Percentiles rank a stretch among this genome's conserved stretches.
Conservation (phyloP, 805 yeast species). For the Sporopachydermia lactativora region DNA sequence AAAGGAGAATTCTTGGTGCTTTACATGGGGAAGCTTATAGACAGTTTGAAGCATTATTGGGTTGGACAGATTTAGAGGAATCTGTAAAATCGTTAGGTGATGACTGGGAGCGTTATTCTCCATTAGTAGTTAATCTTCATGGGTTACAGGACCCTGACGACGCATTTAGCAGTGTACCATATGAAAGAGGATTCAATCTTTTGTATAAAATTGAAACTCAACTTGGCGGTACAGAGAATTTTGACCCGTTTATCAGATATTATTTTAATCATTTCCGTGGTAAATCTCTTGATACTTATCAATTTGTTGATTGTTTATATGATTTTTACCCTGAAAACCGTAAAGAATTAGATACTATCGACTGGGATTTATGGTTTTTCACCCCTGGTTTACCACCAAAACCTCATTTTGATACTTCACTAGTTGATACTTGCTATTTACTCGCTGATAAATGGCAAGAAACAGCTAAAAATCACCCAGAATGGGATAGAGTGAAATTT, state of each 20-base stretch:
- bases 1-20: conserved; percentile 54
- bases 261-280: conserved; percentile 50
- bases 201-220: conserved; percentile 47
- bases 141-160: conserved; percentile 64
- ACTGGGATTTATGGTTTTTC: conserved; percentile 66
- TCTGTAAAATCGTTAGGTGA: conserved; percentile 49
- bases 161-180: conserved; percentile 63
- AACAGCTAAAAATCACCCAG: conserved; percentile 8
- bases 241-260: conserved; percentile 58
- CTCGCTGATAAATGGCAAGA: conserved; percentile 46
- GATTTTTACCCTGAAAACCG: conserved; percentile 36
- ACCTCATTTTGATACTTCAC: conserved; percentile 52
- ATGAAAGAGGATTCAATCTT: conserved; percentile 65
- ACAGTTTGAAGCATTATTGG: conserved; percentile 59
- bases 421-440: conserved; percentile 50
- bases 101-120: conserved; percentile 30
- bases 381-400: conserved; percentile 71
- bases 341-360: conserved; percentile 39
- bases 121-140: conserved; percentile 49
- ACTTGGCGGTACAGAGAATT: conserved; percentile 41
- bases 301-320: conserved; percentile 55
- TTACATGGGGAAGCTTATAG: conserved; percentile 52
- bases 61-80: conserved; percentile 60
- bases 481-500: conserved; percentile 11
- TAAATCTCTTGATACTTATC: conserved; percentile 55